Evolutionary conservation across 495 filamentous ascomycete genomes (phyloP), one percentile per base, ranked within the genome.

Genomic region (Aspergillus cristatus): DNA sequence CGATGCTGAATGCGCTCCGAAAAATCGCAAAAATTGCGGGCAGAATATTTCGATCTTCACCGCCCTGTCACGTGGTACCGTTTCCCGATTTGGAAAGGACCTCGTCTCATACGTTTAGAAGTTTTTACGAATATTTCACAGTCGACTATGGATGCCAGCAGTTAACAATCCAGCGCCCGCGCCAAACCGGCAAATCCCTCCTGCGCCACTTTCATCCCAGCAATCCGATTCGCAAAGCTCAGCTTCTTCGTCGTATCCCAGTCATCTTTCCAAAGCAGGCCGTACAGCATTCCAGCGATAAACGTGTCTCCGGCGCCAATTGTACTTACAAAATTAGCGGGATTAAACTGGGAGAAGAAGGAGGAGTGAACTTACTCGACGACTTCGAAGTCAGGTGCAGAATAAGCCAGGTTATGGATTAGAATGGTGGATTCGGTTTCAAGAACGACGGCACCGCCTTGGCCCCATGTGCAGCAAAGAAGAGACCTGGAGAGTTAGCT

Each of bases 221-320:
- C 80, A 54, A 86, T 52, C 18, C 70, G 68, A 42, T 77, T 82
- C 29, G 78, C 79, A 57, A 84, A 82, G 12, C 39, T 43, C 34
- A 85, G 60, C 55, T 67, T 78, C 35, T 54, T 55, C 34, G 57
- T 43, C 14, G 66, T 48, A 45, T 62, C 51, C 78, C 75, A 79
- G 43, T 69, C 46, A 16, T 45, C 41, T 47, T 68, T 71, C 45
- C 62, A 72, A 32, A 69, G 57, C 44, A 82, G 48, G 14, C 67
- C 70, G 51, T 77, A 84, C 29, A 85, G 54, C 54, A 84, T 75
- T 16, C 79, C 82, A 6, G 81, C 81, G 42, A 82, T 76, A 46
- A 86, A 85, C 1, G 81, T 84, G 50, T 86, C 81, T 47, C 81
- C 82, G 40, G 82, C 82, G 31, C 81, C 80, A 34, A 84, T 70